Base-by-base conservation (phyloP, 345 rosid species). In the Orychophragmus violaceus region DNA sequence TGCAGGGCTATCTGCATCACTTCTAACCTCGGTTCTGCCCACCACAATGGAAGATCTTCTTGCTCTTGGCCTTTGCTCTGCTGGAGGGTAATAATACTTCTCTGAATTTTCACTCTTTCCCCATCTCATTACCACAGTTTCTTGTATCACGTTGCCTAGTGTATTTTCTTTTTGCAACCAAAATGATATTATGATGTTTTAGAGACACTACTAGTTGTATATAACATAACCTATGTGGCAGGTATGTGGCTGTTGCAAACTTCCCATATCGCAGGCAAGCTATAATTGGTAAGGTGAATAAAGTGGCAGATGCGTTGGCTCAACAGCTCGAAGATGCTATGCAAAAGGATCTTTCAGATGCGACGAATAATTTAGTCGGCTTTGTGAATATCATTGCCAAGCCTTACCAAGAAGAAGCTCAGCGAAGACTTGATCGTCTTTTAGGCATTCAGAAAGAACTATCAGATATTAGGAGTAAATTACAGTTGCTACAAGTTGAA, bases 21-120 rank as follows among this genome's bases (percentile, higher is more conserved):
- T 90, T 67, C 80, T 90, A 71, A 88, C 96, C 57, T 93, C 92
- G 41, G 91, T 93, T 53, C 82, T 93, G 44, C 85, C 86, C 37
- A 79, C 94, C 36, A 93, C 94, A 41, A 61, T 88, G 70, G 98
- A 90, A 77, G 99, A 90, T 83, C 96, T 94, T 77, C 96, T 90
- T 25, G 96, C 92, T 33, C 86, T 90, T 24, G 89, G 91, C 64
- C 84, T 94, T 66, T 94, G 96, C 75, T 90, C 97, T n/a, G 95
- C 95, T 62, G 97, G 95, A 77, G 99, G 99, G 97, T 94, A 62
- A 25, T 51, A 14, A 46, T 4, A 25, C 54, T 11, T 68, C 74
- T 62, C 58, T 69, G 55, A 53, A 19, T 53, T 22, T 61, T 46
- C 25, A 56, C 6, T 18, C 17, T 13, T 48, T 54, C 54, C 16